Conservation (phyloP, 2,329 filamentous ascomycete genomes). For the Dactylonectria estremocensis region DNA sequence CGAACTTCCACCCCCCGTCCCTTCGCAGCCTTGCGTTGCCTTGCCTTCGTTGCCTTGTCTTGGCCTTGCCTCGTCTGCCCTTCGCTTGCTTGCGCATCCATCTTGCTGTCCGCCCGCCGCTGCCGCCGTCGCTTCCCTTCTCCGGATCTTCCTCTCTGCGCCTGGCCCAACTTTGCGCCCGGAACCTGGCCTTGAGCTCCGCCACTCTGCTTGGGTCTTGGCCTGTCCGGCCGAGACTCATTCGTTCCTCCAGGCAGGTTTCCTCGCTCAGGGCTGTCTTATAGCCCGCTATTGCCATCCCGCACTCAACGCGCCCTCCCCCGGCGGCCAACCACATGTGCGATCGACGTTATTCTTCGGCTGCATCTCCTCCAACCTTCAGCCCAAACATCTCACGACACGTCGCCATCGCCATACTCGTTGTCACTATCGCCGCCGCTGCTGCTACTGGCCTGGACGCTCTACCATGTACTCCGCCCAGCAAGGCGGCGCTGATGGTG, state of each 20-base stretch:
- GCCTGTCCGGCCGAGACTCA: slow-evolving; percentile 41
- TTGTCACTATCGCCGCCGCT: slow-evolving; percentile 41
- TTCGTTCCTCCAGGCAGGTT: slow-evolving; percentile 41
- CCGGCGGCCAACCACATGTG: slow-evolving; percentile 67
- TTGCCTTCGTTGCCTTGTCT: slow-evolving; percentile 33
- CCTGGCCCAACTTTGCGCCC: slow-evolving; percentile 19
- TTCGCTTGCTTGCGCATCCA: slow-evolving; percentile 23
- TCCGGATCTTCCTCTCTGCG: slow-evolving; percentile 26
- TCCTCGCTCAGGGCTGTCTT: slow-evolving; percentile 40
- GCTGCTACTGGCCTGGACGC: slow-evolving; percentile 46
- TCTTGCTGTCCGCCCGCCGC: slow-evolving; percentile 28
- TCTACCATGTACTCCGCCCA: slow-evolving; percentile 57
- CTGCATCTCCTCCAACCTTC: slow-evolving; percentile 59
- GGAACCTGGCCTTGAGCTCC: slow-evolving; percentile 14
- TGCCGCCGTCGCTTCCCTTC: slow-evolving; percentile 22
- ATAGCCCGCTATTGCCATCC: slow-evolving; percentile 47
- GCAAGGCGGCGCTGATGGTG: slow-evolving; percentile 84
- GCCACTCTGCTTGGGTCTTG: slow-evolving; percentile 34
- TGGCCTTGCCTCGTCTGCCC: slow-evolving; percentile 27
- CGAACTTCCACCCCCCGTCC: slow-evolving; percentile 19
- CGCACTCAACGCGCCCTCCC: slow-evolving; percentile 43
- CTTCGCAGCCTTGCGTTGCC: slow-evolving; percentile 28
- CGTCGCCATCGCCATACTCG: slow-evolving; percentile 66
- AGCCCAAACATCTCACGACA: slow-evolving; percentile 74
- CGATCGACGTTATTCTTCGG: slow-evolving; percentile 62